Percentiles rank a stretch among this genome's conserved stretches.
These are phyloP conservation scores for Sarocladium kiliense DNA, from an alignment of 2,329 filamentous ascomycete genomes.

Conservation along the genomic window DNA sequence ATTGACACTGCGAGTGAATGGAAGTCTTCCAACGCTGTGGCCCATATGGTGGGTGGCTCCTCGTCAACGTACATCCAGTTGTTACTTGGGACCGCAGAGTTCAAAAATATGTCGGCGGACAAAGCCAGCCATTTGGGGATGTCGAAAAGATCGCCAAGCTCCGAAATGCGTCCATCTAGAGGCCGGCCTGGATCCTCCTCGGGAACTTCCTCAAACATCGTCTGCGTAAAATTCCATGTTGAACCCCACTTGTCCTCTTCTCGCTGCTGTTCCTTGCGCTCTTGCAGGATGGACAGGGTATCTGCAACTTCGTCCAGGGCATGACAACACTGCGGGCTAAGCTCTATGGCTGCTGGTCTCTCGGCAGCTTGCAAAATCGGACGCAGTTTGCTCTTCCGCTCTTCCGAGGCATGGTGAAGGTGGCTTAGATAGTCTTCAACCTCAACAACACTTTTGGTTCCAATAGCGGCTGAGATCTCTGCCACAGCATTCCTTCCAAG, in stretches of 20 bases:
- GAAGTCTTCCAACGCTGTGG: slow-evolving; percentile 73
- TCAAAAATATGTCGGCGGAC: slow-evolving; percentile 71
- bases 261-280: slow-evolving; percentile 52
- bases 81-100: slow-evolving; percentile 51
- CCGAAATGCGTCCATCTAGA: slow-evolving; percentile 32
- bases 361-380: slow-evolving; percentile 43
- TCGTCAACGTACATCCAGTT: slow-evolving; percentile 63
- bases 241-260: slow-evolving; percentile 59
- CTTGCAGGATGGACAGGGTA: slow-evolving; percentile 58
- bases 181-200: slow-evolving; percentile 18
- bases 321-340: slow-evolving; percentile 59
- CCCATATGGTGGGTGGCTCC: slow-evolving; percentile 64
- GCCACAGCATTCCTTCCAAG: slow-evolving; percentile 58
- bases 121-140: slow-evolving; percentile 57
- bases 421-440: slow-evolving; percentile 64
- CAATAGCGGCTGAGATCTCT: slow-evolving; percentile 58
- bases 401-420: slow-evolving; percentile 46
- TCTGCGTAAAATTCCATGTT: slow-evolving; percentile 58
- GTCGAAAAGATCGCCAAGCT: slow-evolving; percentile 43
- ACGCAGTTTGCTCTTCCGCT: slow-evolving; percentile 27
- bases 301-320: slow-evolving; percentile 66
- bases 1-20: slow-evolving; percentile 62
- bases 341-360: slow-evolving; percentile 66
- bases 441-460: slow-evolving; percentile 70
- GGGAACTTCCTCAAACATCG: slow-evolving; percentile 25